These are phyloP conservation scores for Schwanniomyces sp. DNA, from an alignment of 805 yeast species.

Conservation along the genomic window DNA sequence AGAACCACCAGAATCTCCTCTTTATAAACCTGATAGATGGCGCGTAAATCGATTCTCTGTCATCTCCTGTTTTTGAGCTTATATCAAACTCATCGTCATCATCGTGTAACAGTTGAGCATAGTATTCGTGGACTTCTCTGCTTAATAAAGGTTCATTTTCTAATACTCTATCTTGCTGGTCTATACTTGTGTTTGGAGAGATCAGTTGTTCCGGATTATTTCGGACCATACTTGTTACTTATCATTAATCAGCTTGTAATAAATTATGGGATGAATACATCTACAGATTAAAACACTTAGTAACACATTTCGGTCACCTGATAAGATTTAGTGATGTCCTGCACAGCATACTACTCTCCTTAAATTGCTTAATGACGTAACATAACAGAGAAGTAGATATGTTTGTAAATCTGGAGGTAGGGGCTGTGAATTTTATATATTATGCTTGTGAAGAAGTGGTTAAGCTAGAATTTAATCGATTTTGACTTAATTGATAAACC, in stretches of 20 bases:
- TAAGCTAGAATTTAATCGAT: too few species aligned
- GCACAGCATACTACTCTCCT: not conserved
- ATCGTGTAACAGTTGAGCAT: not conserved
- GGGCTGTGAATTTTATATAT: too few species aligned
- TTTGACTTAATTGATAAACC: too few species aligned
- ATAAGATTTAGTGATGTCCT: not conserved
- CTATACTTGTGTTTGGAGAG: not conserved
- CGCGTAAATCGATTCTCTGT: slow-evolving; percentile 4
- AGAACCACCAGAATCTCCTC: slow-evolving; percentile 46
- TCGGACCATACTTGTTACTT: not conserved
- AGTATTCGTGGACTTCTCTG: not conserved
- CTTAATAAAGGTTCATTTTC: slow-evolving; percentile 5
- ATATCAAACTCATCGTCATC: not conserved
- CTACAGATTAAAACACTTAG: not conserved
- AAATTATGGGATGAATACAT: not conserved
- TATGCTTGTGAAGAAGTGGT: too few species aligned
- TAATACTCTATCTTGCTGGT: not conserved
- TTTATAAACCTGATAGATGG: slow-evolving; percentile 16
- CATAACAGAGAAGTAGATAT: not conserved
- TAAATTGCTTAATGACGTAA: not conserved
- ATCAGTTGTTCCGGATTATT: not conserved
- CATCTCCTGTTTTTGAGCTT: slow-evolving; percentile 2
- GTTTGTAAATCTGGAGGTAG: too few species aligned
- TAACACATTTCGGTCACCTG: not conserved
- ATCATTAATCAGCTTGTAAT: not conserved